Conservation (phyloP, 441 rosid species). For the Macaranga tanarius region DNA sequence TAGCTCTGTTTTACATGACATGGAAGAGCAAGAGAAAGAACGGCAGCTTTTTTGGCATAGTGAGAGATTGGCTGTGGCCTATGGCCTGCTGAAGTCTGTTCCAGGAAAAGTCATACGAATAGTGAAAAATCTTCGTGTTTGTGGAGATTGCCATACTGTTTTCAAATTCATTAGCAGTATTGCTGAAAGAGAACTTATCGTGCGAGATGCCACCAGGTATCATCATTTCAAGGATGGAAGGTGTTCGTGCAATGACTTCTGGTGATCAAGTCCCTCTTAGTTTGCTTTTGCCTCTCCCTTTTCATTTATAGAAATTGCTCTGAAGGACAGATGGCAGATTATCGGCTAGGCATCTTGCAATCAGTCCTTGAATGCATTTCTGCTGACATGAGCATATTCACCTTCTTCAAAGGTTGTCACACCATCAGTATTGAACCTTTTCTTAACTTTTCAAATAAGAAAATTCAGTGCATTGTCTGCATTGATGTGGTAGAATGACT, state of each 20-base stretch:
- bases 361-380: background rate
- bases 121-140: constrained; percentile 67
- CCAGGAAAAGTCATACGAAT: constrained; percentile 51
- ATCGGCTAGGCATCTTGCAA: background rate
- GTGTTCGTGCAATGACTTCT: constrained; percentile 73
- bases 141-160: constrained; percentile 72
- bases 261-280: constrained; percentile 37
- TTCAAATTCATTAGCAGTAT: constrained; percentile 55
- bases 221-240: constrained; percentile 69
- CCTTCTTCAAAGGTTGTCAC: no score
- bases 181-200: constrained; percentile 50
- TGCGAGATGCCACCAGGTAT: constrained; percentile 66
- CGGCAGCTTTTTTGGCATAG: constrained; percentile 78
- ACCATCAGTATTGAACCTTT: background rate
- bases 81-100: constrained; percentile 60
- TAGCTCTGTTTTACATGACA: constrained; percentile 56
- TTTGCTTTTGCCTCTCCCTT: background rate
- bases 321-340: background rate
- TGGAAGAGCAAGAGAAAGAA: constrained; percentile 72
- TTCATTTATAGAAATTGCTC: background rate
- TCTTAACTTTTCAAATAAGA: constrained; percentile 29
- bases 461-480: background rate
- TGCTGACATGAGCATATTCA: background rate
- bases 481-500: background rate
- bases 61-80: constrained; percentile 75